Percentiles rank a stretch among this genome's conserved stretches.
Conservation (phyloP, 495 filamentous ascomycete genomes). For the Penicillium ucsense region DNA sequence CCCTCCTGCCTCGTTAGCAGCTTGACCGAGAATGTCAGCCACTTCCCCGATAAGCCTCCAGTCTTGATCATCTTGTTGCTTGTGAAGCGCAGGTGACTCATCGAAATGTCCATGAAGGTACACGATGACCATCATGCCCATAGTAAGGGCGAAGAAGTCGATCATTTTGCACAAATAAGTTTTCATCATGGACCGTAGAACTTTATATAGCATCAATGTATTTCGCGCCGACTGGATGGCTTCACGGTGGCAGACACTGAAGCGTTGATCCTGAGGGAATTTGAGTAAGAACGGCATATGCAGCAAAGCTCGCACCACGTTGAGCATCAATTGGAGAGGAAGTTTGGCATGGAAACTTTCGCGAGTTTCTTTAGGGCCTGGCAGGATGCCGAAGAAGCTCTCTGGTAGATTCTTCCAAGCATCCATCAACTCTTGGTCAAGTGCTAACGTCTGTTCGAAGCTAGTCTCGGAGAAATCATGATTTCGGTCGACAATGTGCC, state of each 20-base stretch:
- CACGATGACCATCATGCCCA: slow-evolving; percentile 39
- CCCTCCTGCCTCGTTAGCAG: slow-evolving; percentile 31
- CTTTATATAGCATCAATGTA: slow-evolving; percentile 33
- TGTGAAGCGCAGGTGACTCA: slow-evolving; percentile 10
- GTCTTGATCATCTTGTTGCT: slow-evolving; percentile 33
- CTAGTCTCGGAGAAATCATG: slow-evolving; percentile 27
- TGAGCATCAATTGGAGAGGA: slow-evolving; percentile 37
- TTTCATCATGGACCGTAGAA: slow-evolving; percentile 26
- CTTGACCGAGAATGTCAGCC: slow-evolving; percentile 30
- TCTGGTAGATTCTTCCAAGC: slow-evolving; percentile 26
- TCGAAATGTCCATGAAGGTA: slow-evolving; percentile 35
- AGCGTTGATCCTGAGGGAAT: slow-evolving; percentile 30
- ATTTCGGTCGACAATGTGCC: slow-evolving; percentile 44
- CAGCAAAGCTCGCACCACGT: slow-evolving; percentile 34
- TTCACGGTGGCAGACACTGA: slow-evolving; percentile 26
- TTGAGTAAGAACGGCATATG: slow-evolving; percentile 49
- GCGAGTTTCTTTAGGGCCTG: slow-evolving; percentile 1
- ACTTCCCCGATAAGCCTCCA: slow-evolving; percentile 34
- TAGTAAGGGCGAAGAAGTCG: slow-evolving; percentile 47
- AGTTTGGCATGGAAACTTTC: slow-evolving; percentile 24
- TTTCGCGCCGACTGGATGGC: slow-evolving; percentile 41
- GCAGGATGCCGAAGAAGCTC: slow-evolving; percentile 19
- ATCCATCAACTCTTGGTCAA: slow-evolving; percentile 41
- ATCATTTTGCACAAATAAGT: slow-evolving; percentile 42
- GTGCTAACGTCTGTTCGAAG: slow-evolving; percentile 29